These are phyloP conservation scores for Fraxinus nigra DNA, from an alignment of 305 asterid species.

Conservation along the genomic window DNA sequence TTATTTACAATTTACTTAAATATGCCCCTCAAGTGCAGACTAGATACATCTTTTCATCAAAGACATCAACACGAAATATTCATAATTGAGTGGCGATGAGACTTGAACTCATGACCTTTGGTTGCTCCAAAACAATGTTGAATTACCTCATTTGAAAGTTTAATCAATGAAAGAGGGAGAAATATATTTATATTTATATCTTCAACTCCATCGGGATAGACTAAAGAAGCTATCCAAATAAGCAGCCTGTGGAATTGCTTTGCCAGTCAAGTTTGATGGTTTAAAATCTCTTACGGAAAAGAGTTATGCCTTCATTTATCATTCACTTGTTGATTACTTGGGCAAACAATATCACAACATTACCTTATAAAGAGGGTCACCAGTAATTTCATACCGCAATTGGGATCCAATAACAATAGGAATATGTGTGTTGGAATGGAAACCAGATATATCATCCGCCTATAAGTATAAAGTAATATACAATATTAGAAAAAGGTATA, in stretches of 20 bases:
- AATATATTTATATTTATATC: neutral
- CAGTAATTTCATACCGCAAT: constrained; percentile 88
- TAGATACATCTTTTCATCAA: neutral
- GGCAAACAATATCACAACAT: constrained; percentile 5
- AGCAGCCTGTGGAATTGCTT: neutral
- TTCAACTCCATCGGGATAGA: neutral
- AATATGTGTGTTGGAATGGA: constrained; percentile 90
- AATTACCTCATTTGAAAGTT: neutral
- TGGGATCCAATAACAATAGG: constrained; percentile 93
- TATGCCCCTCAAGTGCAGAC: neutral
- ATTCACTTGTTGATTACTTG: constrained; percentile 5
- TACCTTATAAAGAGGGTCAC: constrained; percentile 90
- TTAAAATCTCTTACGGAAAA: neutral
- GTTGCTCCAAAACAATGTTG: neutral
- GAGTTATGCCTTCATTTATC: neutral
- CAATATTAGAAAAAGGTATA: neutral
- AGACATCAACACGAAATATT: neutral
- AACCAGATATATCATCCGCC: constrained; percentile 94
- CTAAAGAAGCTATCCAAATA: neutral
- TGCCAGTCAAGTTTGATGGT: neutral
- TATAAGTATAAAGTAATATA: constrained; percentile 29
- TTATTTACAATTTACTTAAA: neutral
- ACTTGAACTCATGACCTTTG: neutral
- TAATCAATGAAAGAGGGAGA: neutral
- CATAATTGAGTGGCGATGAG: neutral